Evolutionary conservation across 805 yeast genomes (phyloP).

Genomic region (Lachancea quebecensis): DNA sequence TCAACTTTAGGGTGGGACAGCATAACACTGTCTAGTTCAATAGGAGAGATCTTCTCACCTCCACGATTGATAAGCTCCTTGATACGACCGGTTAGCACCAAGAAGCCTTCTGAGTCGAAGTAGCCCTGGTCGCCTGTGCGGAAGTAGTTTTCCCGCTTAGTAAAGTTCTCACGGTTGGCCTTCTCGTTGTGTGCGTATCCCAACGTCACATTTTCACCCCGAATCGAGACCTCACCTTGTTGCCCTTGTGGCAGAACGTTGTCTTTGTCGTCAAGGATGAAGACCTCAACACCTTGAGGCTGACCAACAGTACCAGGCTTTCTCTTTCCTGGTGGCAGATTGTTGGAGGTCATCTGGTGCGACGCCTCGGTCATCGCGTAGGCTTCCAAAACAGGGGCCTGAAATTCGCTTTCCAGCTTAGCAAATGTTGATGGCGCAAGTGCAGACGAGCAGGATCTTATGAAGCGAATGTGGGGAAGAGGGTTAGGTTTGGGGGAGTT

Average conservation of each 20-base stretch:
- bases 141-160: slow-evolving; percentile 50
- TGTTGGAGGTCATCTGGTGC: slow-evolving; percentile 74
- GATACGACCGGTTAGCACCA: slow-evolving; percentile 60
- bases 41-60: slow-evolving; percentile 72
- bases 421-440: slow-evolving; percentile 60
- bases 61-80: slow-evolving; percentile 72
- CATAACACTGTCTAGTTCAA: slow-evolving; percentile 58
- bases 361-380: slow-evolving; percentile 79
- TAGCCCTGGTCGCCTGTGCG: slow-evolving; percentile 76
- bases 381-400: slow-evolving; percentile 68
- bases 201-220: slow-evolving; percentile 61
- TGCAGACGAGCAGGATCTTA: slow-evolving; percentile 67
- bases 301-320: slow-evolving; percentile 70
- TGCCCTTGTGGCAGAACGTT: slow-evolving; percentile 42
- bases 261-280: slow-evolving; percentile 46
- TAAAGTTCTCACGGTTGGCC: slow-evolving; percentile 63
- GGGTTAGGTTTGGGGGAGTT: slow-evolving; percentile 44
- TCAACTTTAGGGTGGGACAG: slow-evolving; percentile 54
- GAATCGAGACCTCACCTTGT: slow-evolving; percentile 63
- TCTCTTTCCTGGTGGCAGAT: slow-evolving; percentile 56
- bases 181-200: slow-evolving; percentile 68
- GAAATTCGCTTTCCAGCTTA: slow-evolving; percentile 48
- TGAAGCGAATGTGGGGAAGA: slow-evolving; percentile 53
- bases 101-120: slow-evolving; percentile 50
- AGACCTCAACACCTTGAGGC: slow-evolving; percentile 62